Evolutionary conservation across 805 yeast genomes (phyloP).

Genomic region (Yarrowia porcina): DNA sequence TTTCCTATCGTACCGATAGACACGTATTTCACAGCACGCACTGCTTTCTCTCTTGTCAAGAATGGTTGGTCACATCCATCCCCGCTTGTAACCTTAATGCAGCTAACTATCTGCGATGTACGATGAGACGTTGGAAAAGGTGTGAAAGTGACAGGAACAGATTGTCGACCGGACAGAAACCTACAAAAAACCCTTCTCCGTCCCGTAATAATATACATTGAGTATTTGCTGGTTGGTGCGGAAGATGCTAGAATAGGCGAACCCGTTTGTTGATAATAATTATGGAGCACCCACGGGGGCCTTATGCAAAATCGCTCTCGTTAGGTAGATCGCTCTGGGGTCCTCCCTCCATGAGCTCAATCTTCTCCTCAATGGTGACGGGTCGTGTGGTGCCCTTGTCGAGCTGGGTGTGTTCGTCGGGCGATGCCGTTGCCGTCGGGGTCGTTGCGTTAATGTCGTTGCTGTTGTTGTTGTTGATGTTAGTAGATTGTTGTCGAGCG

Average conservation of each 20-base stretch:
- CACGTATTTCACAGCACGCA: neutral
- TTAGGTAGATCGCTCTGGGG: slow-evolving; percentile 20
- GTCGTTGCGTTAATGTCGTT: neutral
- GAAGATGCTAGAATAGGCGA: slow-evolving; percentile 1
- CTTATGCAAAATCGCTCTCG: slow-evolving; percentile 20
- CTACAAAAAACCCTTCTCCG: neutral
- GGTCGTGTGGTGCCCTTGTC: slow-evolving; percentile 25
- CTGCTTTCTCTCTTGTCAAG: neutral
- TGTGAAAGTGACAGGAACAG: neutral
- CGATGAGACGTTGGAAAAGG: slow-evolving; percentile 16
- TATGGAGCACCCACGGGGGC: neutral
- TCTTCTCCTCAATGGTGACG: slow-evolving; percentile 25
- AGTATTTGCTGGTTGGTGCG: neutral
- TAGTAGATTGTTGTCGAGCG: neutral
- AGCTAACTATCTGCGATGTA: slow-evolving; percentile 19
- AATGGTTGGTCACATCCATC: neutral
- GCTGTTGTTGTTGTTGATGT: neutral
- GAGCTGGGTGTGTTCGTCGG: slow-evolving; percentile 1
- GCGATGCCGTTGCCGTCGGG: neutral
- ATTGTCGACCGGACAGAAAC: neutral
- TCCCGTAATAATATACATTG: slow-evolving; percentile 1
- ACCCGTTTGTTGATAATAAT: neutral
- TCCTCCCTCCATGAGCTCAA: slow-evolving; percentile 24
- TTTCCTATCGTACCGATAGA: too few relatives aligned
- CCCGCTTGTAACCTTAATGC: slow-evolving; percentile 15